Evolutionary conservation across 169 alveolate genomes (phyloP).

Genomic region (Blepharisma undulans): DNA sequence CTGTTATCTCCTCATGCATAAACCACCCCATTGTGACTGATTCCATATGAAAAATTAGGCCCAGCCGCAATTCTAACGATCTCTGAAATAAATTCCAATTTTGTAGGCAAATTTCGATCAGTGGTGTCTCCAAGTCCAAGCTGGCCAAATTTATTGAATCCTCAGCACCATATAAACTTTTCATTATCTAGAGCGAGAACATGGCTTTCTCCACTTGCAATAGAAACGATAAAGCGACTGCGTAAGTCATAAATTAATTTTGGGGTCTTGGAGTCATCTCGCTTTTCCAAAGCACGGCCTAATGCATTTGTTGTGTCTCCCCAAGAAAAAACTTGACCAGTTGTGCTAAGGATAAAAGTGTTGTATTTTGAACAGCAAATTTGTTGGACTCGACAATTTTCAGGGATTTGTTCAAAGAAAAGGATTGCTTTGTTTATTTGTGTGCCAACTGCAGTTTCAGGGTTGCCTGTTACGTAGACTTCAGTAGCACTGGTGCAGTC

Average conservation of each 20-base stretch:
- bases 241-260: not conserved
- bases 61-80: not conserved
- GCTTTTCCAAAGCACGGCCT: slow-evolving; percentile 1
- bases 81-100: not conserved
- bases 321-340: slow-evolving; percentile 21
- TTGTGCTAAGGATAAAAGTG: slow-evolving; percentile 11
- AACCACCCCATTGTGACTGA: not conserved
- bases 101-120: slow-evolving; percentile 30
- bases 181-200: slow-evolving; percentile 1
- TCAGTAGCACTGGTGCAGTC: not conserved
- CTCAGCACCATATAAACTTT: slow-evolving; percentile 35
- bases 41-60: not conserved
- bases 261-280: slow-evolving; percentile 12
- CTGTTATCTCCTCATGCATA: slow-evolving; percentile 38
- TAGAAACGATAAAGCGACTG: not conserved
- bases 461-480: slow-evolving; percentile 1
- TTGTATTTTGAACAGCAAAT: slow-evolving; percentile 9
- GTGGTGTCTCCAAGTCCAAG: slow-evolving; percentile 48
- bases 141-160: slow-evolving; percentile 46
- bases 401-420: slow-evolving; percentile 26
- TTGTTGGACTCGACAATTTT: slow-evolving; percentile 29
- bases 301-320: slow-evolving; percentile 33
- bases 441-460: not conserved
- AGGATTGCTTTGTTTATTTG: slow-evolving; percentile 7
- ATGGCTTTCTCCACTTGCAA: slow-evolving; percentile 24